phyloP scores from a whole-genome alignment of 192 early-diverging fungal species.

The Backusella luteola region DNA sequence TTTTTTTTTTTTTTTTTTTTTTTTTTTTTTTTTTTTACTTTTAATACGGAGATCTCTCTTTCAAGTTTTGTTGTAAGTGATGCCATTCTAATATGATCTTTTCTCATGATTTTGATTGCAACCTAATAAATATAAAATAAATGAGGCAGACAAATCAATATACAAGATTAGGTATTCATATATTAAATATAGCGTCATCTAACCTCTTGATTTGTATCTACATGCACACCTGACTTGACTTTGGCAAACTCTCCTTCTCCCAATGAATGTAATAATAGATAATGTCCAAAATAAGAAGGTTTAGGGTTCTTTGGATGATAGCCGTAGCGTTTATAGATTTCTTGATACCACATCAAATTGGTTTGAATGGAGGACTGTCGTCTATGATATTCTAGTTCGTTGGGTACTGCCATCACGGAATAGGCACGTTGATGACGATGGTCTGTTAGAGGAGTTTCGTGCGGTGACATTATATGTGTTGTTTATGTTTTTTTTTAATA shows the following conservation, averaged over 20 bases:
- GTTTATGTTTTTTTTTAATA: not conserved
- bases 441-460: not conserved
- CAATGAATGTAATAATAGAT: conserved; percentile 91
- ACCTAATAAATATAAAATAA: conserved; percentile 52
- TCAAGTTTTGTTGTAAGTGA: conserved; percentile 83
- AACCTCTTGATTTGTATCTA: conserved; percentile 68
- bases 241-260: conserved; percentile 99
- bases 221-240: conserved; percentile 92
- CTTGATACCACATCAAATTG: conserved; percentile 35
- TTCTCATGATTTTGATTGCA: conserved; percentile 94
- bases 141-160: not conserved
- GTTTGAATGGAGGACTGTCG: conserved; percentile 24
- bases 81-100: conserved; percentile 77
- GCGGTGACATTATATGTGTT: not conserved
- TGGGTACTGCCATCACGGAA: conserved; percentile 46
- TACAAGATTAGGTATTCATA: not conserved
- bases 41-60: conserved; percentile 89
- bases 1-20: not conserved
- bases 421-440: conserved; percentile 43
- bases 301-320: conserved; percentile 32
- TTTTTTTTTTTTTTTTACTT: conserved; percentile 64
- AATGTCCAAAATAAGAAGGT: conserved; percentile 81
- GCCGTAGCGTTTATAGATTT: conserved; percentile 24
- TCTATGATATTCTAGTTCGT: conserved; percentile 15
- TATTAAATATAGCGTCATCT: conserved; percentile 3